phyloP scores from a whole-genome alignment of 2,329 filamentous ascomycete genomes.

The Neobulgaria alba region DNA sequence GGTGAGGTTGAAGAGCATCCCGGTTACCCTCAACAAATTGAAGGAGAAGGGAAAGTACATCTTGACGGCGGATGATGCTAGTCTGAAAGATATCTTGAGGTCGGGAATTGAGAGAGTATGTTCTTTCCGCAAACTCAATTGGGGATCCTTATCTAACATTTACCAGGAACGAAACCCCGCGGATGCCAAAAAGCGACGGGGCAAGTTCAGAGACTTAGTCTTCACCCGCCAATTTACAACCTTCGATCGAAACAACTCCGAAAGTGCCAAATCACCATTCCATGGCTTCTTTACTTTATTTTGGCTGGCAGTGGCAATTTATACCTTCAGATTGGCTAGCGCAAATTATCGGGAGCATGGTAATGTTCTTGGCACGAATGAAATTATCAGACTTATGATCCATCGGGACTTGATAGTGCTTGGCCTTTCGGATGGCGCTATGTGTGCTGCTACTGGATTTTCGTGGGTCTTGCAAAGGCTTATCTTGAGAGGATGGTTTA shows the following conservation, averaged over 20 bases:
- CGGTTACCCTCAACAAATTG: slow-evolving; percentile 24
- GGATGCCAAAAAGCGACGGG: slow-evolving; percentile 18
- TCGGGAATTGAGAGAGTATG: slow-evolving; percentile 20
- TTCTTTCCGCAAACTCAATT: background rate
- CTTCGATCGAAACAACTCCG: slow-evolving; percentile 64
- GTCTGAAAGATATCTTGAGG: slow-evolving; percentile 21
- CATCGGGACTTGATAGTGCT: slow-evolving; percentile 45
- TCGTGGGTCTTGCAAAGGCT: slow-evolving; percentile 57
- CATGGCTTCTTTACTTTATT: slow-evolving; percentile 75
- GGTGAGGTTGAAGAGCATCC: slow-evolving; percentile 21
- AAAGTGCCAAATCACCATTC: slow-evolving; percentile 58
- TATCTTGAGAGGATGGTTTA: slow-evolving; percentile 49
- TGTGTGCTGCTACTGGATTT: slow-evolving; percentile 58
- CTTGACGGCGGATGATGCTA: slow-evolving; percentile 23
- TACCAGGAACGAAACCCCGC: slow-evolving; percentile 19
- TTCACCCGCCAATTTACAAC: slow-evolving; percentile 67
- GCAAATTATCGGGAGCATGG: slow-evolving; percentile 63
- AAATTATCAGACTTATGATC: slow-evolving; percentile 64
- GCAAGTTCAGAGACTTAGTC: slow-evolving; percentile 45
- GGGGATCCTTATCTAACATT: slow-evolving; percentile 1
- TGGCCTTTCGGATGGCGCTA: slow-evolving; percentile 56
- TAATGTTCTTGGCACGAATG: slow-evolving; percentile 59
- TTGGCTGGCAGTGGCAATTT: slow-evolving; percentile 61
- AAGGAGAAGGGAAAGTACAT: slow-evolving; percentile 23
- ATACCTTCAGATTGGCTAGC: slow-evolving; percentile 40